Evolutionary conservation across 2,329 filamentous ascomycete genomes (phyloP).

Genomic region (Calycina marina): DNA sequence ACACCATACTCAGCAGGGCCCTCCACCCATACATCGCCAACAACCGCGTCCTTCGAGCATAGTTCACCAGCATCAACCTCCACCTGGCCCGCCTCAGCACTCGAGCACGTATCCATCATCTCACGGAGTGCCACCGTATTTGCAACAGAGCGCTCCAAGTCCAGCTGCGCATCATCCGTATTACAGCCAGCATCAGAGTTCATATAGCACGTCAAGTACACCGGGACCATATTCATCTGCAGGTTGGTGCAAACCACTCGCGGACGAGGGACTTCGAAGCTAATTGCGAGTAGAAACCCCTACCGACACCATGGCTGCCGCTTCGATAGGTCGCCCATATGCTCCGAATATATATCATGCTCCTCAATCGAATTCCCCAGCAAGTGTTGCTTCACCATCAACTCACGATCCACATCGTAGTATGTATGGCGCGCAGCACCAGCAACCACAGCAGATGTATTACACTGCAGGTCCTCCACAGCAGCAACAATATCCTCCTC

Average conservation of each 20-base stretch:
- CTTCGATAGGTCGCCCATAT: conserved; percentile 56
- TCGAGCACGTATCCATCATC: conserved; percentile 53
- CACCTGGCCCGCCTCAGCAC: conserved; percentile 44
- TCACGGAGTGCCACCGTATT: conserved; percentile 53
- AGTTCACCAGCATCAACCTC: conserved; percentile 55
- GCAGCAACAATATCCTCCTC: conserved; percentile 42
- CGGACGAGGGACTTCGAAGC: background rate
- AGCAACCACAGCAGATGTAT: conserved; percentile 62
- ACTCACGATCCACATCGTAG: conserved; percentile 73
- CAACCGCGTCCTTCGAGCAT: conserved; percentile 58
- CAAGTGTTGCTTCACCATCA: conserved; percentile 80
- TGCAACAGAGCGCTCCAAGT: conserved; percentile 47
- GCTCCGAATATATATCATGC: conserved; percentile 87
- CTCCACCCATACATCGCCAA: conserved; percentile 49
- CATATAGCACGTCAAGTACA: conserved; percentile 71
- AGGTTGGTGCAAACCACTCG: conserved; percentile 36
- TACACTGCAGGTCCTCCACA: conserved; percentile 54
- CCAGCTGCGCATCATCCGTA: conserved; percentile 50
- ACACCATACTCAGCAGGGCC: conserved; percentile 60
- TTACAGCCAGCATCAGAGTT: conserved; percentile 67
- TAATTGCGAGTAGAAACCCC: conserved; percentile 33
- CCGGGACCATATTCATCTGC: conserved; percentile 76
- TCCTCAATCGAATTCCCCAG: conserved; percentile 87
- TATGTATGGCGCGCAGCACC: conserved; percentile 71
- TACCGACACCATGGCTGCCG: conserved; percentile 50